These are phyloP conservation scores for Metschnikowia amazonensis DNA, from an alignment of 805 yeast species.

Conservation along the genomic window DNA sequence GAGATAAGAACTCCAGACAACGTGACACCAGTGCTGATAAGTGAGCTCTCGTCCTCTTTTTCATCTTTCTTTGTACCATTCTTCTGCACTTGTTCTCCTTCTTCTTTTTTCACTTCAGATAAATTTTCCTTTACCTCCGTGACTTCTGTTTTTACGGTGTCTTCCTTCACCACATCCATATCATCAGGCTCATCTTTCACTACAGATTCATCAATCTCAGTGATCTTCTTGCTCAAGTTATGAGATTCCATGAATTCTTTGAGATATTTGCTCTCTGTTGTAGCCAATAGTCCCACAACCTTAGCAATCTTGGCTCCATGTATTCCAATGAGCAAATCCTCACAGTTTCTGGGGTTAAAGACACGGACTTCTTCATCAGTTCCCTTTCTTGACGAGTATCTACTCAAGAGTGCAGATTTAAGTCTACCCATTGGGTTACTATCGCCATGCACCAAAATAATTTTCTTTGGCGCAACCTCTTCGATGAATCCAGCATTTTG, in stretches of 20 bases:
- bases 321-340: constrained; percentile 68
- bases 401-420: constrained; percentile 86
- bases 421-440: constrained; percentile 97
- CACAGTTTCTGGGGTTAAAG: constrained; percentile 89
- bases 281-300: constrained; percentile 53
- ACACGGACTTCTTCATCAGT: constrained; percentile 89
- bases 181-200: constrained; percentile 16
- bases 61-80: constrained; percentile 8
- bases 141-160: constrained; percentile 3
- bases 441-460: constrained; percentile 95
- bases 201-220: constrained; percentile 7
- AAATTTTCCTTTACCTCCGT: neutral
- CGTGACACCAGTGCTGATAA: constrained; percentile 28
- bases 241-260: constrained; percentile 56
- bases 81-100: constrained; percentile 7
- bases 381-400: constrained; percentile 74
- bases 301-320: constrained; percentile 83
- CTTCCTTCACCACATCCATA: constrained; percentile 27
- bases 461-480: constrained; percentile 74
- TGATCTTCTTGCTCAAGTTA: constrained; percentile 37
- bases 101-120: neutral
- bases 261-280: constrained; percentile 32
- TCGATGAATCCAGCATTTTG: constrained; percentile 92
- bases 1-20: constrained; percentile 86
- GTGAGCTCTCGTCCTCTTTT: constrained; percentile 13